These are phyloP conservation scores for Cupressus sempervirens DNA, from an alignment of 75 land plant genomes.

Conservation along the genomic window DNA sequence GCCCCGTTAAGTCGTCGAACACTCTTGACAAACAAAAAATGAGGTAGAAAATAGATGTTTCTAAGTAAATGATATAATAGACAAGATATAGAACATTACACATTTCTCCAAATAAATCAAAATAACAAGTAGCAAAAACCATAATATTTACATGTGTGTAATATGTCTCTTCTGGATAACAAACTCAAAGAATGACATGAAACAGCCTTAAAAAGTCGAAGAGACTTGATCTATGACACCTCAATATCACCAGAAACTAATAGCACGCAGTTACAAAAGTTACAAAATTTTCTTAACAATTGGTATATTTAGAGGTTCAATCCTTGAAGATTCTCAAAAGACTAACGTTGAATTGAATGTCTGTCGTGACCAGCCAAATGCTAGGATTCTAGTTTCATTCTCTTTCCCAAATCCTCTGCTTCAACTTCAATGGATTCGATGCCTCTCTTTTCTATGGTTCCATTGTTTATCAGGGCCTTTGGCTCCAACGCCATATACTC, in stretches of 20 bases:
- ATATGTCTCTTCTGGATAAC: neutral
- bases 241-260: neutral
- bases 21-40: neutral
- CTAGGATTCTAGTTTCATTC: constrained; percentile 4
- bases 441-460: constrained; percentile 12
- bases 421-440: neutral
- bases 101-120: neutral
- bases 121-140: neutral
- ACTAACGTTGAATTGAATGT: neutral
- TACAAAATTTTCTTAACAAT: neutral
- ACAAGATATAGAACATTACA: neutral
- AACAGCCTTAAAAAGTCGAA: neutral
- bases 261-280: neutral
- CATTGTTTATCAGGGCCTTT: constrained; percentile 17
- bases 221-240: neutral
- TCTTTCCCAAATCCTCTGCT: neutral
- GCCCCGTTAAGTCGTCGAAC: neutral
- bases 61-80: neutral
- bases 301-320: neutral
- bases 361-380: neutral
- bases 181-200: constrained; percentile 1
- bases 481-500: neutral
- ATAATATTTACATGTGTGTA: neutral
- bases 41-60: neutral
- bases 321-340: neutral